Evolutionary conservation across 2,329 filamentous ascomycete genomes (phyloP), one percentile per base, ranked within the genome.

Genomic region (Coniella vitis): DNA sequence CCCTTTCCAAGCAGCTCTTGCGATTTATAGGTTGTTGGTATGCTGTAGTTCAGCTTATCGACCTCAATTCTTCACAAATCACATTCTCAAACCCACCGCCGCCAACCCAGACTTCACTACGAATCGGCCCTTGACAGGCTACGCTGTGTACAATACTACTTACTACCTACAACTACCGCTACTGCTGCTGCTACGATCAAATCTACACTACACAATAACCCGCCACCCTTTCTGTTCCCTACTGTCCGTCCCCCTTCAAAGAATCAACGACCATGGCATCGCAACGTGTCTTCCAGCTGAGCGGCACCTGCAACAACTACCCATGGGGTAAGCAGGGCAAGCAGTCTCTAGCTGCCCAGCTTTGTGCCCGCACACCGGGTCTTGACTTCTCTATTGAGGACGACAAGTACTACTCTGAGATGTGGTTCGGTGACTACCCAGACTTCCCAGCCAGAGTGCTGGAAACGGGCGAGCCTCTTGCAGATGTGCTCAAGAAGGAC

Each of bases 371-470:
- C 56, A 86, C 83, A 0, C 80, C 81, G 0, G 78, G 79, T 12
- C 75, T 72, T 5, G 70, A 72, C 32, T 85, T 85, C 66, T 71
- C 76, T 52, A 75, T 89, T 42, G 73, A 88, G 19, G 76, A 86
- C 47, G 70, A 74, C 49, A 73, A 80, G 56, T 65, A 70, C 7
- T 90, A 90, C 60, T 72, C 72, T 0, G 72, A 75, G 75, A 80
- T 84, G 74, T 89, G 85, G 85, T 85, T 89, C 70, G 85, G 84
- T 4, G 87, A 86, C 38, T 88, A 90, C 60, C 84, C 84, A 0
- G 79, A 79, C 35, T 76, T 84, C 21, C 84, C 84, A 0, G 85
- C 82, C 1, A 78, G 79, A 47, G 70, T 86, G 1, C 66, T 85
- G 14, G 68, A 71, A 19, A 83, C 78, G 0, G 81, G 79, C 22